These are phyloP conservation scores for Fusarium austroafricanum DNA, from an alignment of 2,329 filamentous ascomycete species.

Conservation along the genomic window DNA sequence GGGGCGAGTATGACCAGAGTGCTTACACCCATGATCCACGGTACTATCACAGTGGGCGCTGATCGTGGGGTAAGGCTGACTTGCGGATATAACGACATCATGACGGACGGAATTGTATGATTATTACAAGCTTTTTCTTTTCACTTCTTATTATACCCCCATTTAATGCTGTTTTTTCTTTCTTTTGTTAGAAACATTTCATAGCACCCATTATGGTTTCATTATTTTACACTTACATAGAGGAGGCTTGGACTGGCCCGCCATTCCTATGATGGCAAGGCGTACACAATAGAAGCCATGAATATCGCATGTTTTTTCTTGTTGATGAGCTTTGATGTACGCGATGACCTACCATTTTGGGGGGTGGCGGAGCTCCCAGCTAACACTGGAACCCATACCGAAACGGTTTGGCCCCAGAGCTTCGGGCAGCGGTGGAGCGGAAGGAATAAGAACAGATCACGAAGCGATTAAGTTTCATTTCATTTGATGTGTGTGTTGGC, in stretches of 20 bases:
- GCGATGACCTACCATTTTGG: slow-evolving; percentile 32
- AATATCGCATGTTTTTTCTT: slow-evolving; percentile 30
- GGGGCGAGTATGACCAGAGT: slow-evolving; percentile 39
- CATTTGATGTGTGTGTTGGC: not conserved
- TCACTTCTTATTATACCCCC: slow-evolving; percentile 31
- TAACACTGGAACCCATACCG: slow-evolving; percentile 13
- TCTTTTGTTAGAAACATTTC: slow-evolving; percentile 13
- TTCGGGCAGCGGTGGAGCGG: not conserved
- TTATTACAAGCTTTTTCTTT: slow-evolving; percentile 1
- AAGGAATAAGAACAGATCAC: not conserved
- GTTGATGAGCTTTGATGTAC: slow-evolving; percentile 9
- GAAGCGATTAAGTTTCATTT: not conserved
- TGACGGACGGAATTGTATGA: slow-evolving; percentile 33
- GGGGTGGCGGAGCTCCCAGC: slow-evolving; percentile 31
- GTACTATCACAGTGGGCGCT: slow-evolving; percentile 29
- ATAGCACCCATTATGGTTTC: not conserved
- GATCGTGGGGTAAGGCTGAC: slow-evolving; percentile 27
- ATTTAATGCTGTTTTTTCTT: slow-evolving; percentile 26
- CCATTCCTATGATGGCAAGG: slow-evolving; percentile 13
- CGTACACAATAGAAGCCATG: slow-evolving; percentile 10
- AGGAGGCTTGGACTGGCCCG: slow-evolving; percentile 4
- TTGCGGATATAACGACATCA: slow-evolving; percentile 32
- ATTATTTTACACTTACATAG: slow-evolving; percentile 28
- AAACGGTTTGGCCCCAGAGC: slow-evolving; percentile 8
- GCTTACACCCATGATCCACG: slow-evolving; percentile 40